Evolutionary conservation across 2,329 filamentous ascomycete species (phyloP).

Genomic region (Pyricularia sp.): DNA sequence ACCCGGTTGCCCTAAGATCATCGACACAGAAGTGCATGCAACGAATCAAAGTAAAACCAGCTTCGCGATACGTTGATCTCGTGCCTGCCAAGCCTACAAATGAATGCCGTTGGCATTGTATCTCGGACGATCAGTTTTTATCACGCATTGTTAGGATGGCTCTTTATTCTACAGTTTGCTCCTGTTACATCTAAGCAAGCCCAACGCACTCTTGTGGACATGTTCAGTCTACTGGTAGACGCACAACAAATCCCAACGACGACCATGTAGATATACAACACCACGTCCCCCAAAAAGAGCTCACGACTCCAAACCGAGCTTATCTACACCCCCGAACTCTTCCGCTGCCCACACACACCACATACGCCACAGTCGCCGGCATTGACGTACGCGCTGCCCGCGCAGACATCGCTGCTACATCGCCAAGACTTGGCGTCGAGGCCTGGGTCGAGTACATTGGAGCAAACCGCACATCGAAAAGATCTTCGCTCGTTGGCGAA

Average conservation of each 20-base stretch:
- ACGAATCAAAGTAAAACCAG: background rate
- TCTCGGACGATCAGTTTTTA: background rate
- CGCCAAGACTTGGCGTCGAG: slow-evolving; percentile 48
- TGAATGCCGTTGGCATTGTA: background rate
- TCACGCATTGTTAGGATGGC: background rate
- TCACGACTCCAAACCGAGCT: background rate
- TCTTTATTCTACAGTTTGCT: too few species aligned
- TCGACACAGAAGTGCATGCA: background rate
- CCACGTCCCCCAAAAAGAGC: background rate
- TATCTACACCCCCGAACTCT: background rate
- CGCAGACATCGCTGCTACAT: slow-evolving; percentile 45
- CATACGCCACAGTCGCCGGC: slow-evolving; percentile 56
- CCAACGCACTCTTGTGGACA: background rate
- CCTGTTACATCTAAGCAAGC: background rate
- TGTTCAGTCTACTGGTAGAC: background rate
- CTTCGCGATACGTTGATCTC: background rate
- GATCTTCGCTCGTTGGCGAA: slow-evolving; percentile 42
- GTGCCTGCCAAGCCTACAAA: background rate
- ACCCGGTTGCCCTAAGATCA: background rate
- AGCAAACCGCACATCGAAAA: slow-evolving; percentile 54
- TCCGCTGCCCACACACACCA: slow-evolving; percentile 47
- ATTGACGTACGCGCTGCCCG: slow-evolving; percentile 48
- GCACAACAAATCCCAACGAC: background rate
- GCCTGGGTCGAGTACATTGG: slow-evolving; percentile 49
- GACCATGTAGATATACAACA: background rate